Conservation (phyloP, 352 stramenopile species). For the Pythium rhizo-oryzae region DNA sequence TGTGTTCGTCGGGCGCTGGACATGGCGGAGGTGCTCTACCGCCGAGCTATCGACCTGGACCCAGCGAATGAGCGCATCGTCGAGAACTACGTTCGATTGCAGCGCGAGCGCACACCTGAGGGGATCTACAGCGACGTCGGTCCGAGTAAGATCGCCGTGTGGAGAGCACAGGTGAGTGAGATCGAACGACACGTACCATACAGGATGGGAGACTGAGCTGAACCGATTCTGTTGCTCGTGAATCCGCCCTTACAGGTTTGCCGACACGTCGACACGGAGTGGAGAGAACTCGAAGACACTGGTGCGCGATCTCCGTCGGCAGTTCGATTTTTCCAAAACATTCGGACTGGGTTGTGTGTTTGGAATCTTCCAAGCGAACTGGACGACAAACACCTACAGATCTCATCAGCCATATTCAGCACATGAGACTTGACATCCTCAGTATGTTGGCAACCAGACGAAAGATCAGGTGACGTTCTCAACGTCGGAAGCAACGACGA, state of each 20-base stretch:
- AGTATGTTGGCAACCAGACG: too few relatives aligned
- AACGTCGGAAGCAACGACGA: not conserved
- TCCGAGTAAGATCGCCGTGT: constrained; percentile 50
- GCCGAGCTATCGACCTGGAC: constrained; percentile 58
- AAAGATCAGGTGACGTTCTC: too few relatives aligned
- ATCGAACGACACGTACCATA: not conserved
- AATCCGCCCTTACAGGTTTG: constrained; percentile 24
- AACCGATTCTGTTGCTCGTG: not conserved
- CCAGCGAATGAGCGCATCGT: constrained; percentile 49
- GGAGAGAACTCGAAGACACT: constrained; percentile 55
- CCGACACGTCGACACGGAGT: constrained; percentile 21
- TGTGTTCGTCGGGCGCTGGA: constrained; percentile 61
- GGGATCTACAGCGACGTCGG: constrained; percentile 54
- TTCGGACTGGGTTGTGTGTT: constrained; percentile 37
- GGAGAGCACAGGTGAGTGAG: constrained; percentile 30
- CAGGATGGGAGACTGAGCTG: not conserved
- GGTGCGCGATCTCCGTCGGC: constrained; percentile 28
- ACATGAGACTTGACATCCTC: not conserved
- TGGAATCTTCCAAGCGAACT: constrained; percentile 29
- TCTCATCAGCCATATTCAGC: not conserved
- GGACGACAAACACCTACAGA: not conserved
- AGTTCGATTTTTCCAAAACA: constrained; percentile 50
- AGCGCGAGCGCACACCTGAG: constrained; percentile 49
- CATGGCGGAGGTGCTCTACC: constrained; percentile 67
- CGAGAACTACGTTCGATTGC: constrained; percentile 63